Conservation (phyloP, 108 stramenopile species). For the Skeletonema tropicum region DNA sequence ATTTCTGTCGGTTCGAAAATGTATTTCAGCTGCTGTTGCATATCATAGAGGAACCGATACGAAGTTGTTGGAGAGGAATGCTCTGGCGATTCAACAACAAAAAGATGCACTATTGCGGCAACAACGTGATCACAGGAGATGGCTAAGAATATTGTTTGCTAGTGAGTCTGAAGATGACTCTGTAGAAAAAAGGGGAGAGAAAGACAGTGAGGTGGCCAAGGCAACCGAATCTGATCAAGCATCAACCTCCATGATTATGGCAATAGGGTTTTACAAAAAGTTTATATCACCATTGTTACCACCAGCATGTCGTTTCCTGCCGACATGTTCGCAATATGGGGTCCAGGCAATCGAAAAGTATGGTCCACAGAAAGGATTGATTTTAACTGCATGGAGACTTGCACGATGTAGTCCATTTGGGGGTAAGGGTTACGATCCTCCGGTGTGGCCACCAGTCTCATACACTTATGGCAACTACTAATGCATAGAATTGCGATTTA, state of each 20-base stretch:
- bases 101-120: not conserved
- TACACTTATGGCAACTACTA: slow-evolving; percentile 78
- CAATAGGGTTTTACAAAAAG: slow-evolving; percentile 84
- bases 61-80: not conserved
- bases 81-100: not conserved
- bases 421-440: slow-evolving; percentile 91
- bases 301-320: slow-evolving; percentile 88
- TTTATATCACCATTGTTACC: slow-evolving; percentile 86
- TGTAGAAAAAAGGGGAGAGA: slow-evolving; percentile 1
- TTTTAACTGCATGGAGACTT: slow-evolving; percentile 83
- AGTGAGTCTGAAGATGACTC: not conserved
- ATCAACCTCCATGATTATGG: slow-evolving; percentile 65
- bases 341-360: slow-evolving; percentile 85
- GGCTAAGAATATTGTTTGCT: slow-evolving; percentile 1
- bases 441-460: slow-evolving; percentile 81
- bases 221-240: slow-evolving; percentile 24
- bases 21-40: not conserved
- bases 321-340: slow-evolving; percentile 88
- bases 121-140: not conserved
- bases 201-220: not conserved
- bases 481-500: slow-evolving; percentile 9
- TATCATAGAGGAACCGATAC: not conserved
- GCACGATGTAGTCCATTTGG: slow-evolving; percentile 84
- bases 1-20: not conserved
- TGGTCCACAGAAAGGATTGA: slow-evolving; percentile 74